Conservation (phyloP, 2,329 filamentous ascomycete species). For the Fusarium buharicum region DNA sequence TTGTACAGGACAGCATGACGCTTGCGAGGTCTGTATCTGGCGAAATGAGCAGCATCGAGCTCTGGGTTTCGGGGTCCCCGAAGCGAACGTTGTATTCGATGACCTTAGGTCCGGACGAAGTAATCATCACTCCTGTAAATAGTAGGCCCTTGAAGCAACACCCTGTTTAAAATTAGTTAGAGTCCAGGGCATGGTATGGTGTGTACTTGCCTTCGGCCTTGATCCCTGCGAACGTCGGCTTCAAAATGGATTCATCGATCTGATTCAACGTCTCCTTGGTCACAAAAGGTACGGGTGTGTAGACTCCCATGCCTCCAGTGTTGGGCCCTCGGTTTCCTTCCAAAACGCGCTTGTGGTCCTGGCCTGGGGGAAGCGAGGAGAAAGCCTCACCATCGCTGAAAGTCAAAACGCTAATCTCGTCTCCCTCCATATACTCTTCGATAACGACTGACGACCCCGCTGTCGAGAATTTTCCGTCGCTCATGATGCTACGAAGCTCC, state of each 20-base stretch:
- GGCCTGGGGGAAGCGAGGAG: conserved; percentile 72
- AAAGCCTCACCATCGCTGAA: conserved; percentile 75
- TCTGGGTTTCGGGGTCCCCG: conserved; percentile 89
- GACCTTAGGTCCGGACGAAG: conserved; percentile 76
- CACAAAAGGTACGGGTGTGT: conserved; percentile 70
- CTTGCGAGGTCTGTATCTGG: conserved; percentile 82
- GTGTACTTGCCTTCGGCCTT: conserved; percentile 58
- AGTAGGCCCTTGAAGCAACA: conserved; percentile 72
- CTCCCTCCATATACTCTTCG: conserved; percentile 75
- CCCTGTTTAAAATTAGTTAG: conserved; percentile 2
- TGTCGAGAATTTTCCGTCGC: conserved; percentile 70
- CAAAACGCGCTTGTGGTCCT: conserved; percentile 77
- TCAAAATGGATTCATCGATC: conserved; percentile 68
- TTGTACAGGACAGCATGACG: conserved; percentile 83
- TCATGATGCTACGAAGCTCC: conserved; percentile 75
- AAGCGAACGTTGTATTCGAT: conserved; percentile 93
- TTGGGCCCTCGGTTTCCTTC: conserved; percentile 77
- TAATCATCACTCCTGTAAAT: conserved; percentile 89
- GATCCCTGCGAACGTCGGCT: conserved; percentile 73
- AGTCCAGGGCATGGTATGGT: background rate
- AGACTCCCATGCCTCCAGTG: conserved; percentile 81
- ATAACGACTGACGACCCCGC: conserved; percentile 78
- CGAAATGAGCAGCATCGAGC: conserved; percentile 77
- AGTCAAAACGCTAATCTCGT: conserved; percentile 74
- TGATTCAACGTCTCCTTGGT: conserved; percentile 61